A percentile compares a stretch with the other conserved stretches of the same genome.
These are phyloP conservation scores for Solioccasus polychromus DNA, from an alignment of 768 basidiomycete genomes.

Conservation along the genomic window DNA sequence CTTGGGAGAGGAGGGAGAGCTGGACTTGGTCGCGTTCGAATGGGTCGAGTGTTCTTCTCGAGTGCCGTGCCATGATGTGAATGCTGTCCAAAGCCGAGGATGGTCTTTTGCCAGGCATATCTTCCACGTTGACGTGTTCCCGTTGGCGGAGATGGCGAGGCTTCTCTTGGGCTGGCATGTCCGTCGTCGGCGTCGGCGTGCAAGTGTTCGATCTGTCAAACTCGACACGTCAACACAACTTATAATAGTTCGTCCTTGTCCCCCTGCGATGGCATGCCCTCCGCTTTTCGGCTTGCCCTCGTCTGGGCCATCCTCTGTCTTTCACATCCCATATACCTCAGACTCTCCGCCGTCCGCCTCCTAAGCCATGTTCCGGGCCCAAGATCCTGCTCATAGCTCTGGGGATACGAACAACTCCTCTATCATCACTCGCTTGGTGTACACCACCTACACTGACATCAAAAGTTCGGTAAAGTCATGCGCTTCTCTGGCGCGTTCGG, in stretches of 20 bases:
- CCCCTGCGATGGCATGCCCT: too few species aligned
- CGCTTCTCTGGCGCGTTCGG: conserved; percentile 57
- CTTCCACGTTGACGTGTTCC: conserved; percentile 39
- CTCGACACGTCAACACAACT: conserved; percentile 19
- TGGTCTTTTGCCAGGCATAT: conserved; percentile 20
- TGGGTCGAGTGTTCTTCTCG: conserved; percentile 27
- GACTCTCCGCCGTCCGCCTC: conserved; percentile 30
- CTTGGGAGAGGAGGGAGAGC: conserved; percentile 53
- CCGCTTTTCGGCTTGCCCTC: too few species aligned
- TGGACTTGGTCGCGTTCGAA: conserved; percentile 53
- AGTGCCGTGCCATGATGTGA: conserved; percentile 43
- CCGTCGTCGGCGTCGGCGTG: conserved; percentile 6
- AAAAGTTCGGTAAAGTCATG: conserved; percentile 50
- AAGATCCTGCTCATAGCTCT: conserved; percentile 43
- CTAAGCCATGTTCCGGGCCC: conserved; percentile 55
- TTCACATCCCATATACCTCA: conserved; percentile 22
- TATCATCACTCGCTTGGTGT: conserved; percentile 51
- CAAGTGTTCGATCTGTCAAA: conserved; percentile 5
- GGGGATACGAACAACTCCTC: conserved; percentile 62
- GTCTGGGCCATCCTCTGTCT: too few species aligned
- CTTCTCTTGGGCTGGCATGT: conserved; percentile 29
- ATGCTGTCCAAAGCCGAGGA: conserved; percentile 60
- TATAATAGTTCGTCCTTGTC: too few species aligned
- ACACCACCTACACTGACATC: conserved; percentile 52
- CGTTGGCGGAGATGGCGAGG: conserved; percentile 29